A percentile compares a stretch with the other conserved stretches of the same genome.
Conservation (phyloP, 345 rosid genomes). For the Eutrema yunnanense region DNA sequence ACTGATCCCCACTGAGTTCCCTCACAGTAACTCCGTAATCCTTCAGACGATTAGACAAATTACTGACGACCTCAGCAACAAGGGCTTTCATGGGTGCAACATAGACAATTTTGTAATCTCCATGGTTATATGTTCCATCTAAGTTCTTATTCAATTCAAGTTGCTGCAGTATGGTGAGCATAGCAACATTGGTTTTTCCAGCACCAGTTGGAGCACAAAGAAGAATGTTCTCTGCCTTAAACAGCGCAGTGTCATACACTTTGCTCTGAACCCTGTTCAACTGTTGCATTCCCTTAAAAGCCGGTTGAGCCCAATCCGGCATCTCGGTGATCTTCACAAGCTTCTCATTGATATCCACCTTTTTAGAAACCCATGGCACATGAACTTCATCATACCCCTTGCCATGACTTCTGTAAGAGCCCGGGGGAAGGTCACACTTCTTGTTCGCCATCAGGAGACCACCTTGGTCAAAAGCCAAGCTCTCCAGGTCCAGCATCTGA, state of each 20-base stretch:
- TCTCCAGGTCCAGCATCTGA: conserved; percentile 80
- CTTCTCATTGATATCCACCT: conserved; percentile 53
- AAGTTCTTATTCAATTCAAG: conserved; percentile 50
- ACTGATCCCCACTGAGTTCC: conserved; percentile 95
- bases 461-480: conserved; percentile 77
- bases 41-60: conserved; percentile 75
- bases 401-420: conserved; percentile 55
- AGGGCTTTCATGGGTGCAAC: conserved; percentile 99
- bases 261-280: conserved; percentile 92
- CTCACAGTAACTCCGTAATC: conserved; percentile 66
- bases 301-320: conserved; percentile 96
- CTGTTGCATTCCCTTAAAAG: conserved; percentile 86
- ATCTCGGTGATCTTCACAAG: conserved; percentile 73
- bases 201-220: conserved; percentile 99
- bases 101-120: conserved; percentile 80
- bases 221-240: conserved; percentile 70
- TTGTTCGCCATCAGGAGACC: conserved; percentile 86
- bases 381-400: conserved; percentile 96
- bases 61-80: conserved; percentile 93
- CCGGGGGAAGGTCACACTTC: conserved; percentile 79
- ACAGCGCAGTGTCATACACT: conserved; percentile 81
- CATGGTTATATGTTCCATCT: conserved; percentile 72
- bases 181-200: conserved; percentile 95
- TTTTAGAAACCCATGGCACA: conserved; percentile 73
- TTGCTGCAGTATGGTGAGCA: conserved; percentile 95